phyloP scores from a whole-genome alignment of 139 green algal species.

The Chloropicon primus region DNA sequence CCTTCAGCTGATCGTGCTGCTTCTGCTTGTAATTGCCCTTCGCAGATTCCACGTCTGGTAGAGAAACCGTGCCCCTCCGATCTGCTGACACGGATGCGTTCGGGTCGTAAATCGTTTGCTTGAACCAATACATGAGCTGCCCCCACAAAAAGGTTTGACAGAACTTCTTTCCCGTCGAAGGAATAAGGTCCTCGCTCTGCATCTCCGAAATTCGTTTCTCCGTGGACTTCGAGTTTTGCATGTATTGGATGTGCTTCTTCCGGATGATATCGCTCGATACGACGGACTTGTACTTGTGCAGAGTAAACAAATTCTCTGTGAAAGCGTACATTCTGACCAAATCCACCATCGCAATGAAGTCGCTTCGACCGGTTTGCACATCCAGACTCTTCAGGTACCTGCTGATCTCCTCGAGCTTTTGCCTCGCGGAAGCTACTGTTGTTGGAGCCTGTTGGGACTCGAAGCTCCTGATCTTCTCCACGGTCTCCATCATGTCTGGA shows the following conservation, averaged over 20 bases:
- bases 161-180: constrained; percentile 49
- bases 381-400: constrained; percentile 38
- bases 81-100: constrained; percentile 63
- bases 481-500: constrained; percentile 1
- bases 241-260: neutral
- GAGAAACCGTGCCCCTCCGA: constrained; percentile 55
- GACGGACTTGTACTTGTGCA: neutral
- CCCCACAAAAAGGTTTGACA: constrained; percentile 64
- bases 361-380: constrained; percentile 8
- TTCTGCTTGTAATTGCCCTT: constrained; percentile 29
- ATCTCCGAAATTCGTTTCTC: constrained; percentile 13
- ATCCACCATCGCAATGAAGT: constrained; percentile 36
- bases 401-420: neutral
- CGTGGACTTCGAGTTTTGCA: neutral
- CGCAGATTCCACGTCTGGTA: constrained; percentile 66
- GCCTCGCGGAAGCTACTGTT: neutral
- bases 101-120: constrained; percentile 81
- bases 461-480: no score
- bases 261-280: neutral
- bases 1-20: constrained; percentile 44
- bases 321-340: constrained; percentile 37
- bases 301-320: constrained; percentile 19
- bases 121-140: constrained; percentile 75
- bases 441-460: no score
- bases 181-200: neutral